Percentiles rank a stretch among this genome's conserved stretches.
These are phyloP conservation scores for Macadamia tetraphylla DNA, from an alignment of 164 flowering plant species.

Conservation along the genomic window DNA sequence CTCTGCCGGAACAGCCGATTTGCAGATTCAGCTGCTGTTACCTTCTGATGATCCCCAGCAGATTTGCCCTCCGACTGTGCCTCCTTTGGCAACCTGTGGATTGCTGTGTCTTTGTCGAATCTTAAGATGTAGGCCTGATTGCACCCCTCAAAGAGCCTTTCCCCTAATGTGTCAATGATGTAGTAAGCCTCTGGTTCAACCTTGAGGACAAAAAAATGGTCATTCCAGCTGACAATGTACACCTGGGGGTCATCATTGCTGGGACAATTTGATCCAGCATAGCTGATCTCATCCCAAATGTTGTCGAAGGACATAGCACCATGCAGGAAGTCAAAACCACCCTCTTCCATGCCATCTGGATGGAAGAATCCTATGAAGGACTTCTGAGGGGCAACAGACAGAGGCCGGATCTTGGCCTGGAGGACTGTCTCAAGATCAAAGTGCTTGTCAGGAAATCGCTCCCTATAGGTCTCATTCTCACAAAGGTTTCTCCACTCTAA, in stretches of 20 bases:
- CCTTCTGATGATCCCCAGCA: slow-evolving; percentile 28
- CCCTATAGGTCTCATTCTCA: slow-evolving; percentile 61
- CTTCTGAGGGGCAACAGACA: slow-evolving; percentile 59
- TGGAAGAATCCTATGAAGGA: slow-evolving; percentile 93
- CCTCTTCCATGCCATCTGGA: slow-evolving; percentile 79
- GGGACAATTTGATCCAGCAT: slow-evolving; percentile 23
- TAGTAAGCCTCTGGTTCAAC: slow-evolving; percentile 84
- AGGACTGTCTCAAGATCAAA: slow-evolving; percentile 95
- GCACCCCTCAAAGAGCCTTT: slow-evolving; percentile 92
- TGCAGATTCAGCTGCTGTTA: slow-evolving; percentile 20
- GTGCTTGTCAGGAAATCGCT: slow-evolving; percentile 86
- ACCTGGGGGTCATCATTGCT: slow-evolving; percentile 37
- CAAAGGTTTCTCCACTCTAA: slow-evolving; percentile 93
- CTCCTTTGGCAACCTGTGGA: slow-evolving; percentile 34
- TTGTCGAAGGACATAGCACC: slow-evolving; percentile 95
- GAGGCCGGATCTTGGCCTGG: slow-evolving; percentile 72
- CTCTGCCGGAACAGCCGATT: slow-evolving; percentile 16
- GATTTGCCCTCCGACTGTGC: slow-evolving; percentile 40
- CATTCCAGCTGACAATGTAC: slow-evolving; percentile 94
- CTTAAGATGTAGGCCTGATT: slow-evolving; percentile 83
- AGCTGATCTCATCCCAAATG: slow-evolving; percentile 92
- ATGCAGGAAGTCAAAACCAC: slow-evolving; percentile 67
- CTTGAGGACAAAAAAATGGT: slow-evolving; percentile 89
- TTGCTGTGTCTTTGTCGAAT: slow-evolving; percentile 57
- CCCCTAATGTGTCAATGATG: slow-evolving; percentile 92